Base-by-base conservation (phyloP, 352 stramenopile species). In the Phytophthora ramorum region DNA sequence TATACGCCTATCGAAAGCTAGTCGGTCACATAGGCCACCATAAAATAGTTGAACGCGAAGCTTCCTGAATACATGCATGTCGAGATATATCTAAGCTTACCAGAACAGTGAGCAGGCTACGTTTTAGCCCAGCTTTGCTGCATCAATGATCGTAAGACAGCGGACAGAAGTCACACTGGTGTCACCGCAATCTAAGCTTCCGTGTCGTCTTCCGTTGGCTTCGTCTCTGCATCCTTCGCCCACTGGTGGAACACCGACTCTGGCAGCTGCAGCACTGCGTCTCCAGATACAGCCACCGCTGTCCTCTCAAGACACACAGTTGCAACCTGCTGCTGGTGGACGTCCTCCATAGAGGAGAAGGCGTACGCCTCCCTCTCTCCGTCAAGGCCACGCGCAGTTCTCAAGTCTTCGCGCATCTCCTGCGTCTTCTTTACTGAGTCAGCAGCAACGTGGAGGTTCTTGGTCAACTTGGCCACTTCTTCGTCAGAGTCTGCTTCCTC, bases 181-280 rank as follows among this genome's bases (percentile, higher is more conserved):
- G n/a, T 45, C 14, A 24, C 14, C 38, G 13, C n/a, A n/a, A 22
- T 52, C 30, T 53, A 54, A 10, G 41, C 30, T 8, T 54, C 32
- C 7, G 43, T n/a, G 3, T 52, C 51, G 19, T 46, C 19, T 22
- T 35, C 52, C 26, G 34, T 24, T 38, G 59, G 34, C 22, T 66
- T 58, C 20, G 73, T 69, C 51, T 72, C 51, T 28, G 53, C 30
- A 57, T 58, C 59, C 26, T 63, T 38, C 16, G 51, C 77, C 86
- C 86, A 95, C 64, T 87, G 72, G 28, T 90, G 74, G 46, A 89
- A 91, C 12, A 88, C 73, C 5, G 79, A 90, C 73, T 90, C 78
- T 8, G 86, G 75, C 19, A 95, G 65, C 45, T 91, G 78, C 54
- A 95, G 48, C 52, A 91, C 78, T 1, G 86, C 86, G 40, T 93